Evolutionary conservation across 2,329 filamentous ascomycete genomes (phyloP).

Genomic region (Xylariaceae sp.): DNA sequence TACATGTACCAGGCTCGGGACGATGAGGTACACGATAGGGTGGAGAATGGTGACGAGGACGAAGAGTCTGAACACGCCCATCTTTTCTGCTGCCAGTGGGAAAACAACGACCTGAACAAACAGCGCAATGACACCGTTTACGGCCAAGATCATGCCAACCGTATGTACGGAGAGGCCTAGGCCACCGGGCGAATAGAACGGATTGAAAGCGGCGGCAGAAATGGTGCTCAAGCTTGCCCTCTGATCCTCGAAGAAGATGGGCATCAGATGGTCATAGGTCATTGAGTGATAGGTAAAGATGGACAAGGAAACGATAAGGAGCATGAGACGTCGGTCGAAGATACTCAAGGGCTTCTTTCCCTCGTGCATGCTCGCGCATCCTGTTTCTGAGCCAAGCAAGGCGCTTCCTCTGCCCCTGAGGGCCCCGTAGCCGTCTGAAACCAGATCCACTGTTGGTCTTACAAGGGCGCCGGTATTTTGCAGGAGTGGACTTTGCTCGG

Average conservation of each 20-base stretch:
- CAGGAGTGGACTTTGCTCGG: constrained; percentile 68
- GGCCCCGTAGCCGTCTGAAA: constrained; percentile 75
- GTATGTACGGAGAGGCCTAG: constrained; percentile 57
- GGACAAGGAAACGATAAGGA: constrained; percentile 73
- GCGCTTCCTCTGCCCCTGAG: constrained; percentile 46
- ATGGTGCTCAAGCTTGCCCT: constrained; percentile 41
- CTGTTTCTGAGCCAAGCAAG: constrained; percentile 41
- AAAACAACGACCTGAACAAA: constrained; percentile 57
- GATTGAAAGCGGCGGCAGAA: constrained; percentile 33
- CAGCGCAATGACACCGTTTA: constrained; percentile 54
- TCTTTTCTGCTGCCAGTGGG: constrained; percentile 50
- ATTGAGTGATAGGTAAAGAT: constrained; percentile 95
- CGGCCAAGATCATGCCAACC: constrained; percentile 57
- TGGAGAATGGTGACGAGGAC: constrained; percentile 55
- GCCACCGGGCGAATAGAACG: constrained; percentile 55
- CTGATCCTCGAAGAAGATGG: constrained; percentile 86
- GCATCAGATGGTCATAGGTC: constrained; percentile 87
- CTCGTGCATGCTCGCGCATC: constrained; percentile 30
- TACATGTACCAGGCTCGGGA: constrained; percentile 54
- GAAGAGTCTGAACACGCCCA: constrained; percentile 58
- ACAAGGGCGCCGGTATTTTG: constrained; percentile 70
- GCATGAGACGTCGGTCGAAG: constrained; percentile 59
- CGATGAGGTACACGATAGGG: constrained; percentile 55
- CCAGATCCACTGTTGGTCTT: constrained; percentile 65
- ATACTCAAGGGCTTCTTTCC: constrained; percentile 38